Percentiles rank a stretch among this genome's conserved stretches.
Evolutionary conservation across 2,329 filamentous ascomycete species (phyloP).

Genomic region (Periconia sp.): DNA sequence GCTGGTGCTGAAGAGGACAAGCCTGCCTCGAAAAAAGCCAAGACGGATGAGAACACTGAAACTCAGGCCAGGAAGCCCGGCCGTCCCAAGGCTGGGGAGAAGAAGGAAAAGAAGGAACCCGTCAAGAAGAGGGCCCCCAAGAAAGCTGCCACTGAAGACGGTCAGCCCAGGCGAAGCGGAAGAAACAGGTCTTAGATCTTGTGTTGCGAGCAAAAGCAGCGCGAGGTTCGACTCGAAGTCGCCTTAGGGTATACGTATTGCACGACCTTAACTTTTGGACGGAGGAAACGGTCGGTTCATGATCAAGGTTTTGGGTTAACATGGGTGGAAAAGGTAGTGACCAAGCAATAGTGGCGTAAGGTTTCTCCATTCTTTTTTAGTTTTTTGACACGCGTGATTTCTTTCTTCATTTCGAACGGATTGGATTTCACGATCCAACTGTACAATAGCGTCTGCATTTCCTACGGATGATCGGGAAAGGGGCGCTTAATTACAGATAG

Average conservation of each 20-base stretch:
- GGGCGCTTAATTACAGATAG: slow-evolving; percentile 5
- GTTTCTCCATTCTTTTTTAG: too few relatives aligned
- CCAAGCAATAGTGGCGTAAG: slow-evolving; percentile 11
- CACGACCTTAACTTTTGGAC: background rate
- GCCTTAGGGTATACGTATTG: background rate
- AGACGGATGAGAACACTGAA: slow-evolving; percentile 35
- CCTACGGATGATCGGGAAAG: slow-evolving; percentile 8
- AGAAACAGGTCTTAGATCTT: slow-evolving; percentile 42
- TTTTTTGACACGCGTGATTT: too few relatives aligned
- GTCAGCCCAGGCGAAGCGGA: slow-evolving; percentile 55
- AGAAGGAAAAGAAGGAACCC: slow-evolving; percentile 49
- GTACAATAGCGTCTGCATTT: slow-evolving; percentile 19
- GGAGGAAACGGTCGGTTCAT: too few relatives aligned
- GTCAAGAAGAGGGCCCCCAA: slow-evolving; percentile 54
- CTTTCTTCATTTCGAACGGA: slow-evolving; percentile 5
- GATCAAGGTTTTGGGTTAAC: too few relatives aligned
- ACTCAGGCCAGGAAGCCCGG: slow-evolving; percentile 42
- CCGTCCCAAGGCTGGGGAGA: slow-evolving; percentile 50
- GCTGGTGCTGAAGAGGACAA: slow-evolving; percentile 31
- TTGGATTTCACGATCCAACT: slow-evolving; percentile 6
- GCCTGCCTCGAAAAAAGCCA: slow-evolving; percentile 38
- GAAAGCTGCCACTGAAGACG: slow-evolving; percentile 56
- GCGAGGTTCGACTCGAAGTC: background rate
- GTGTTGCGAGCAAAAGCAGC: background rate
- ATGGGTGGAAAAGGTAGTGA: slow-evolving; percentile 25